Conservation (phyloP, 805 yeast genomes). For the Wickerhamomyces bovis region DNA sequence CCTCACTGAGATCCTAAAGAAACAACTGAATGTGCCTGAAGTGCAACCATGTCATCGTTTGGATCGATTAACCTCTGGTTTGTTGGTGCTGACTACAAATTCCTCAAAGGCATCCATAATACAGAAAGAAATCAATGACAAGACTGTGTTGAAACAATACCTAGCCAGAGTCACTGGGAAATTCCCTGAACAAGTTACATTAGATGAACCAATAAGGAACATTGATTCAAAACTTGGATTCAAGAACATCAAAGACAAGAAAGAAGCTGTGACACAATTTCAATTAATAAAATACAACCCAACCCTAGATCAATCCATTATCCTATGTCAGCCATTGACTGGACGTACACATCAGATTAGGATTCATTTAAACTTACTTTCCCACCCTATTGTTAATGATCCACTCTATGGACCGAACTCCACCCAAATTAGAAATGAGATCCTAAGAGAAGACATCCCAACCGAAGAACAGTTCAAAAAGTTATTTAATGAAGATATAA, state of each 20-base stretch:
- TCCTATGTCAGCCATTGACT: conserved; percentile 78
- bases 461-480: conserved; percentile 10
- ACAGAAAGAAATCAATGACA: conserved; percentile 59
- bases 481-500: conserved; percentile 10
- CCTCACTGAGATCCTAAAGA: conserved; percentile 71
- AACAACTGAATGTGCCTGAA: conserved; percentile 41
- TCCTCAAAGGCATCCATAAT: conserved; percentile 7
- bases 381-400: conserved; percentile 87
- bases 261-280: conserved; percentile 60
- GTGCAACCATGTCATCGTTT: conserved; percentile 67
- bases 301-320: conserved; percentile 35
- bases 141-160: conserved; percentile 75
- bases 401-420: conserved; percentile 47
- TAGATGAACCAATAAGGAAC: conserved; percentile 63
- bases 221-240: conserved; percentile 71
- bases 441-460: conserved; percentile 4
- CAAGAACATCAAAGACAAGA: conserved; percentile 39
- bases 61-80: conserved; percentile 90
- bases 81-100: conserved; percentile 50
- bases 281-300: conserved; percentile 22
- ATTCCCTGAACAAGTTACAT: conserved; percentile 54
- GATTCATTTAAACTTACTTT: conserved; percentile 83
- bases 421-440: conserved; percentile 8
- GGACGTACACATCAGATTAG: conserved; percentile 96
- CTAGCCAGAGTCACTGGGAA: conserved; percentile 83